Conservation (phyloP, 495 filamentous ascomycete genomes). For the Aspergillus sparsus region DNA sequence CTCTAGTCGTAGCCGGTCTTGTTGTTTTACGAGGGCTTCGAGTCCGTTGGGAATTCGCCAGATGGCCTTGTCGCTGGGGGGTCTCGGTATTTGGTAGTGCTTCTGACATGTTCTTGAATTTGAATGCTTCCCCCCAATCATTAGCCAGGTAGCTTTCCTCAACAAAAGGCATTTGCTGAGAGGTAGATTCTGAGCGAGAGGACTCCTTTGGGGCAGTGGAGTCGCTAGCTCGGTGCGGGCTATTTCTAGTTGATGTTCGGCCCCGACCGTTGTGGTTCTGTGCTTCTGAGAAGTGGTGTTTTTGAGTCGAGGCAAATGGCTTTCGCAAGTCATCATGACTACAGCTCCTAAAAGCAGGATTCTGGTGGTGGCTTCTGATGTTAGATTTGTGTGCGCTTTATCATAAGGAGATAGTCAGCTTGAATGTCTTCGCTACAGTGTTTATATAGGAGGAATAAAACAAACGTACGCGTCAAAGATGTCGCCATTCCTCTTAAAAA, state of each 20-base stretch:
- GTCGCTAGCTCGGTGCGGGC: constrained; percentile 20
- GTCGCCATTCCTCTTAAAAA: constrained; percentile 17
- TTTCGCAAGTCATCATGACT: constrained; percentile 79
- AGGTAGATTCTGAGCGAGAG: constrained; percentile 20
- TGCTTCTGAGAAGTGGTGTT: constrained; percentile 47
- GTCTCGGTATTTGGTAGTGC: constrained; percentile 41
- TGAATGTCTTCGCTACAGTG: background rate
- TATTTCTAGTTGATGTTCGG: constrained; percentile 27
- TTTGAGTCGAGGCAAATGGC: constrained; percentile 63
- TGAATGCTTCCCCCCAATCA: constrained; percentile 57
- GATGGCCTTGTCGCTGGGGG: constrained; percentile 31
- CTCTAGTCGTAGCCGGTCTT: constrained; percentile 30
- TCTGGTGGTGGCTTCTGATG: constrained; percentile 20
- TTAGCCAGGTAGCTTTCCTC: constrained; percentile 61
- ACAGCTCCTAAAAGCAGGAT: constrained; percentile 42
- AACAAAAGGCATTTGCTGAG: constrained; percentile 37
- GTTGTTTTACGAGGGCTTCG: constrained; percentile 42
- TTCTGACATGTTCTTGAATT: constrained; percentile 61
- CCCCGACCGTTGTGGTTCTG: constrained; percentile 38
- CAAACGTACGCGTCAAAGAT: constrained; percentile 28
- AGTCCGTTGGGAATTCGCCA: constrained; percentile 31
- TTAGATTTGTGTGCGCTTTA: background rate
- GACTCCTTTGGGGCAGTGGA: constrained; percentile 22
- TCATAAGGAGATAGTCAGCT: background rate
- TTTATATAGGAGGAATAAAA: background rate